Evolutionary conservation across 1,284 basidiomycete genomes (phyloP), one percentile per base, ranked within the genome.

Genomic region (Sanguinoderma infundibulare): DNA sequence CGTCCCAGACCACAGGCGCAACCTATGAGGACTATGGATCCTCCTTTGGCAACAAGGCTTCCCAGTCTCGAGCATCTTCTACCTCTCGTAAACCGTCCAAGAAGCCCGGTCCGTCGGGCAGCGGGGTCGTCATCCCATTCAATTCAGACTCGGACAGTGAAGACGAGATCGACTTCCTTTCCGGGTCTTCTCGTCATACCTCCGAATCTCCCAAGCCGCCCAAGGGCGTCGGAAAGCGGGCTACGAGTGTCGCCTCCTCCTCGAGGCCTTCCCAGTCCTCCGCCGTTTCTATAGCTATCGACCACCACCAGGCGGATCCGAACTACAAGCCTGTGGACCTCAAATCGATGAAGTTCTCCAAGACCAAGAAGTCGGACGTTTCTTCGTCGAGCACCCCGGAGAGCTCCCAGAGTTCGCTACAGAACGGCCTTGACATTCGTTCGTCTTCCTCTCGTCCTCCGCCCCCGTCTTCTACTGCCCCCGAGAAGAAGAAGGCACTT

Each of bases 11-110:
- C 5, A 46, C 20, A 17, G 66, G 66, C 2, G 40, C 40, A 9
- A 59, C 56, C 12, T 69, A 60, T 28, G 65, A 67, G 34, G 67
- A 70, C 57, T 46, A 68, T 26, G 67, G 69, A 5, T 71, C 65
- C 57, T 66, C 64, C 57, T 72, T 72, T 42, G 52, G 32, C 6
- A 39, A 17, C 10, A 42, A n/a, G 39, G 3, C 54, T 15, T n/a
- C 24, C 26, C 62, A 22, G n/a, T 50, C 62, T 28, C 39, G 59
- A 15, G 42, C 58, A 26, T 46, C 55, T 5, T 54, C 56, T 46
- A 14, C 51, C 39, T 12, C 52, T 22, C 55, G 38, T n/a, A 49
- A 38, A 8, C 24, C n/a, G 17, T 14, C 53, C 44, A 47, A 26
- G 35, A 53, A 30, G 44, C 44, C 32, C 34, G 28, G 38, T 15